Conservation (phyloP, 2,329 filamentous ascomycete genomes). For the Epichloe bromicola region DNA sequence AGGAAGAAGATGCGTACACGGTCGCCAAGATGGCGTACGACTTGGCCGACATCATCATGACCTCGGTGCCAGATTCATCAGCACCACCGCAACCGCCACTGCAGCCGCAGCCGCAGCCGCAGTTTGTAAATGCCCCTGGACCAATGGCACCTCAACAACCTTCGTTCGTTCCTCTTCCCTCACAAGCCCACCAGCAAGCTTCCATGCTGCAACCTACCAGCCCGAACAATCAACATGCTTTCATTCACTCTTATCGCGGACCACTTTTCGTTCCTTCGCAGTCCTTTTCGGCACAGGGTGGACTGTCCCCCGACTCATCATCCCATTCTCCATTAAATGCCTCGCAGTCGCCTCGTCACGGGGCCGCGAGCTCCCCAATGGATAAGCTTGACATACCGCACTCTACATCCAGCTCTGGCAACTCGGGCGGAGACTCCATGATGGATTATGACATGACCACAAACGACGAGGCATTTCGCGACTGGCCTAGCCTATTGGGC, state of each 20-base stretch:
- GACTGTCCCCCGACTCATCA: constrained; percentile 21
- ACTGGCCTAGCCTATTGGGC: constrained; percentile 27
- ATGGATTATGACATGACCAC: constrained; percentile 27
- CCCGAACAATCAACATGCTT: constrained; percentile 13
- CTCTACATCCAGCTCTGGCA: constrained; percentile 13
- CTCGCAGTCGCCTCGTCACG: constrained; percentile 17
- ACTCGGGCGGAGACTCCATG: constrained; percentile 16
- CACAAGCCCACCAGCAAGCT: constrained; percentile 17
- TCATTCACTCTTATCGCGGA: constrained; percentile 18
- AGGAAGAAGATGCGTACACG: constrained; percentile 41
- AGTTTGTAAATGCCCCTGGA: constrained; percentile 14
- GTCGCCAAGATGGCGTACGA: constrained; percentile 47
- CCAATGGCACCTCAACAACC: constrained; percentile 16
- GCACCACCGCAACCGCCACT: constrained; percentile 7
- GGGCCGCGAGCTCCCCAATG: constrained; percentile 16
- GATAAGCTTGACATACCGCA: constrained; percentile 23
- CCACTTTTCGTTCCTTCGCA: constrained; percentile 22
- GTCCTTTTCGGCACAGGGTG: constrained; percentile 13
- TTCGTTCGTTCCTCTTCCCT: constrained; percentile 20
- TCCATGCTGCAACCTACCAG: constrained; percentile 13
- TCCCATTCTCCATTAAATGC: constrained; percentile 20
- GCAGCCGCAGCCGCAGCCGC: constrained; percentile 11
- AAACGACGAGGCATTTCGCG: constrained; percentile 24
- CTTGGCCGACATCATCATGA: constrained; percentile 34
- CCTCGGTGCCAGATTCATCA: constrained; percentile 18